Base-by-base conservation (phyloP, 2,329 filamentous ascomycete species). In the Rasamsonia emersonii region DNA sequence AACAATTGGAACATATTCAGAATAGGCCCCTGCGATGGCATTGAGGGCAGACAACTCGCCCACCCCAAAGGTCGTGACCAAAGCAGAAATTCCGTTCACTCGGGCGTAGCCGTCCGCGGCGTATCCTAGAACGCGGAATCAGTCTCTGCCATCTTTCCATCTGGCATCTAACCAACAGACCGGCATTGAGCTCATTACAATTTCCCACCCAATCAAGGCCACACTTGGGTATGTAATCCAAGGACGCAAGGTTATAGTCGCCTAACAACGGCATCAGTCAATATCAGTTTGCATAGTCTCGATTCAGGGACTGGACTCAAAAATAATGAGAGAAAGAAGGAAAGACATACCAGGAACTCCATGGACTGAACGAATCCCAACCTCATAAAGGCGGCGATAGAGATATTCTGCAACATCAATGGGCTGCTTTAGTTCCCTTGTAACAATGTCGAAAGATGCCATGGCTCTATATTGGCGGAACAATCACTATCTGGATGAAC, bases 51-150 rank as follows among this genome's bases (percentile, higher is more conserved):
- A 84, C n/a, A 70, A 51, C 45, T 71, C 68, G 6, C 67, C 82
- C 4, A 86, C 80, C 32, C 82, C 82, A 41, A 84, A 84, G 0
- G 80, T 84, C 24, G 81, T 86, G 43, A 85, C 37, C 26, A 86
- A 59, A 17, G 79, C 79, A 2, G 70, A 70, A 25, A 84, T 74
- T 26, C 79, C 76, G 42, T 79, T 79, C 40, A 82, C 70, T 39
- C 81, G 71, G 35, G 79, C 79, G 49, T 86, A 86, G 16, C 80
- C 81, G 56, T 86, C 81, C 13, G 81, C 79, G 18, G 81, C 79
- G 49, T 85, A 85, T 16, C 76, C 79, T 38, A n/a, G 8, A 6
- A 13, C n/a, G 15, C 4, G 15, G 30, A 9, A 33, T 7, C 7
- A 14, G 23, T 32, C n/a, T 25, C 16, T 13, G 13, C 15, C n/a